These are phyloP conservation scores for Microstroma glucosiphilum DNA, from an alignment of 1,284 basidiomycete genomes.

Conservation along the genomic window DNA sequence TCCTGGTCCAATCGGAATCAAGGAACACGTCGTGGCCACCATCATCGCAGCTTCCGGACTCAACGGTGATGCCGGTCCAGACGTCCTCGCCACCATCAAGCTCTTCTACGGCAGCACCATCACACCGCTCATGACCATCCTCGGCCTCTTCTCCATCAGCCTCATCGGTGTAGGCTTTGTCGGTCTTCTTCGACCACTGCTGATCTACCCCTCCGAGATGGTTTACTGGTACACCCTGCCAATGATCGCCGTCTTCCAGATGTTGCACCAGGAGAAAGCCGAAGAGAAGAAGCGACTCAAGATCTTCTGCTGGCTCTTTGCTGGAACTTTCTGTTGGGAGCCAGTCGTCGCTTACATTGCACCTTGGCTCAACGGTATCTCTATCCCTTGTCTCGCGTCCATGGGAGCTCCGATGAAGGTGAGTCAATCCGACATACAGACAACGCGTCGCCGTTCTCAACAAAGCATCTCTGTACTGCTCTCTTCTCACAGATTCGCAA, in stretches of 20 bases:
- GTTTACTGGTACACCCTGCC: constrained; percentile 50
- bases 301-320: constrained; percentile 58
- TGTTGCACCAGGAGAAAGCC: constrained; percentile 45
- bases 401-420: constrained; percentile 53
- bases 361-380: constrained; percentile 42
- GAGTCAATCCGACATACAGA: constrained; percentile 8
- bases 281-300: constrained; percentile 57
- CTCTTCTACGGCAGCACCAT: constrained; percentile 24
- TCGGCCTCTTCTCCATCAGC: constrained; percentile 63
- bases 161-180: constrained; percentile 65
- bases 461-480: too few relatives aligned
- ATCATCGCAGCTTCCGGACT: constrained; percentile 59
- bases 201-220: constrained; percentile 41
- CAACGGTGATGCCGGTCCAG: constrained; percentile 18
- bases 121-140: constrained; percentile 56
- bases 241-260: constrained; percentile 37
- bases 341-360: constrained; percentile 56
- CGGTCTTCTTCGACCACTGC: constrained; percentile 22
- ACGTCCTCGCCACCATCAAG: constrained; percentile 11
- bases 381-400: constrained; percentile 54
- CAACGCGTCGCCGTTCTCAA: neutral
- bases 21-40: constrained; percentile 61
- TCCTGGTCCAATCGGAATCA: constrained; percentile 59
- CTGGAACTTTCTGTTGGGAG: constrained; percentile 20
- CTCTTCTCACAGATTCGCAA: neutral